Percentiles rank a stretch among this genome's conserved stretches.
These are phyloP conservation scores for Pycnococcus provasolii DNA, from an alignment of 139 green algal genomes.

Conservation along the genomic window DNA sequence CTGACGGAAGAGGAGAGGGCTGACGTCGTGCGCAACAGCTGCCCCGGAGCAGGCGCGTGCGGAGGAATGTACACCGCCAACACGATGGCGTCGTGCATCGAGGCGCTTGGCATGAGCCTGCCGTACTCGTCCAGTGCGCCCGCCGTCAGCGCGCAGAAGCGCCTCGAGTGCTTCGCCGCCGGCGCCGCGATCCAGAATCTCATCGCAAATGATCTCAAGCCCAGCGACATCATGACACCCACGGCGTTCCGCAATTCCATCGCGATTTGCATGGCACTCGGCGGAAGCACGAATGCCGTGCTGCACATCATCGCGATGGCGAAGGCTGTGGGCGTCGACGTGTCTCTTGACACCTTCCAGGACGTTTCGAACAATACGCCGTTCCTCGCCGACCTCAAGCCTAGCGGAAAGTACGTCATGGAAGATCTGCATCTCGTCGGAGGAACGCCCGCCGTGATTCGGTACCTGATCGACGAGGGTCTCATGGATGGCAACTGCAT, in stretches of 20 bases:
- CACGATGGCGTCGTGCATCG: conserved; percentile 93
- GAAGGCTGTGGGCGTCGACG: conserved; percentile 50
- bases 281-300: conserved; percentile 89
- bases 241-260: conserved; percentile 95
- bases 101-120: conserved; percentile 92
- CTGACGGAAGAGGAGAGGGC: conserved; percentile 72
- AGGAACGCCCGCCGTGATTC: conserved; percentile 81
- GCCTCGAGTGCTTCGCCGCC: conserved; percentile 79
- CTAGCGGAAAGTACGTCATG: conserved; percentile 92
- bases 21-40: conserved; percentile 82
- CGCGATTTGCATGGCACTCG: conserved; percentile 74
- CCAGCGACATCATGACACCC: conserved; percentile 90
- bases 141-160: conserved; percentile 67
- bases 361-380: conserved; percentile 67
- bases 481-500: conserved; percentile 76
- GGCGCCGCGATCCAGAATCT: conserved; percentile 43
- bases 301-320: conserved; percentile 49
- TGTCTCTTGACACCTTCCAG: conserved; percentile 95
- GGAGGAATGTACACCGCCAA: conserved; percentile 98
- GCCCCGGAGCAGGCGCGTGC: conserved; percentile 75
- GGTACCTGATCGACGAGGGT: conserved; percentile 73
- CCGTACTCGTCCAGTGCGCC: conserved; percentile 86
- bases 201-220: conserved; percentile 75
- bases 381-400: conserved; percentile 95
- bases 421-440: conserved; percentile 95